Evolutionary conservation across 129 eudicot genomes (phyloP).

Genomic region (Centella asiatica): DNA sequence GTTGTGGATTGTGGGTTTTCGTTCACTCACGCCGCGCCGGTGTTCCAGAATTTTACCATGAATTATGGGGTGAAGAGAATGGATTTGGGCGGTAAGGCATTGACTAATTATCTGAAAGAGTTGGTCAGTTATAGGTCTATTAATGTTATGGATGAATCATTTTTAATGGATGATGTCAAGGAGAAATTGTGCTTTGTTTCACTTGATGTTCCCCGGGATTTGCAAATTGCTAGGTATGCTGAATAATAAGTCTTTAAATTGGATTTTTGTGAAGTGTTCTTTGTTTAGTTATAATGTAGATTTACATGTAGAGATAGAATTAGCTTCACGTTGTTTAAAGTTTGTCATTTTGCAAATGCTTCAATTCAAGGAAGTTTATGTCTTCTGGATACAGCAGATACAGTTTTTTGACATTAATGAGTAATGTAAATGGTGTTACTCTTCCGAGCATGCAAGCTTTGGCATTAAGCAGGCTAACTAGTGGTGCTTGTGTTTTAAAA

Average conservation of each 20-base stretch:
- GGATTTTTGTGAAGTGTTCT: background rate
- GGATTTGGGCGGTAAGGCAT: conserved; percentile 96
- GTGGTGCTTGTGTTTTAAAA: too few relatives aligned
- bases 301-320: background rate
- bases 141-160: conserved; percentile 91
- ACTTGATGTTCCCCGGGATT: conserved; percentile 62
- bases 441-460: too few relatives aligned
- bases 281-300: background rate
- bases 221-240: conserved; percentile 66
- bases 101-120: conserved; percentile 89
- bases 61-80: conserved; percentile 89
- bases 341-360: background rate
- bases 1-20: conserved; percentile 90
- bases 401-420: too few relatives aligned
- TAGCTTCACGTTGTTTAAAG: background rate
- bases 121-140: conserved; percentile 71
- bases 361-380: background rate
- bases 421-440: too few relatives aligned
- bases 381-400: background rate
- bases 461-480: too few relatives aligned
- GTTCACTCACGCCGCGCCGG: conserved; percentile 82
- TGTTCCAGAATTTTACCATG: conserved; percentile 61
- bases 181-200: conserved; percentile 93
- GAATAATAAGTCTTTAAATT: background rate
- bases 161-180: conserved; percentile 85